Base-by-base conservation (phyloP, 176 grass and related monocot genomes). In the Secale cereale region DNA sequence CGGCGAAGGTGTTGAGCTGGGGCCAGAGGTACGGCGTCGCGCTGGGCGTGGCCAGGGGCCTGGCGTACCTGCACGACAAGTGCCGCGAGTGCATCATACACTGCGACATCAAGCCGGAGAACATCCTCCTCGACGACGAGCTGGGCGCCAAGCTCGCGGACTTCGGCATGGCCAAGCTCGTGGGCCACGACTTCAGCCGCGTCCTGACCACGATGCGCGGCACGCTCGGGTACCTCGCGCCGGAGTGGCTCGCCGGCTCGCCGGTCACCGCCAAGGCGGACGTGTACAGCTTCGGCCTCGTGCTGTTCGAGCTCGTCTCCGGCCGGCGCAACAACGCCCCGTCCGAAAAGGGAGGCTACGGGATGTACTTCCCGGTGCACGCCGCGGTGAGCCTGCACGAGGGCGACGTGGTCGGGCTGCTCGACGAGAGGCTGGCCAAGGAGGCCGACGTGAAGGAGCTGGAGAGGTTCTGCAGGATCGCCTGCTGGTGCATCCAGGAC, bases 161-260 rank as follows among this genome's bases (percentile, higher is more conserved):
- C 66, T 90, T 86, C 74, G 88, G 84, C 74, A 86, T 90, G 88
- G 88, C 88, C 66, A 90, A 90, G 80, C 80, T 86, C 75, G 22
- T 86, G 65, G 80, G 80, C 43, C 88, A 45, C 59, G 84, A 90
- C 3, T 90, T 86, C 80, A 90, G 88, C 80, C 84, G 84, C 57
- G 84, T 90, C 11, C 73, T 90, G 15, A 92, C 91, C 41, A 90
- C 85, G 85, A 90, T 90, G 91, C 78, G 87, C 25, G 91, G 88
- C 59, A 92, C 91, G 59, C 61, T 93, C n/a, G 91, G 88, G 2
- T 93, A 90, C 59, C 88, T 93, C 26, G 88, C 88, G 32, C 79
- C 86, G 54, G 91, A 93, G 65, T 93, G 91, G 91, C 85, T 93
- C 4, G 26, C 82, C 0, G 88, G 86, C 48, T 75, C 41, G 15